Evolutionary conservation across 2,329 filamentous ascomycete genomes (phyloP).

Genomic region (Venturia pyrina): DNA sequence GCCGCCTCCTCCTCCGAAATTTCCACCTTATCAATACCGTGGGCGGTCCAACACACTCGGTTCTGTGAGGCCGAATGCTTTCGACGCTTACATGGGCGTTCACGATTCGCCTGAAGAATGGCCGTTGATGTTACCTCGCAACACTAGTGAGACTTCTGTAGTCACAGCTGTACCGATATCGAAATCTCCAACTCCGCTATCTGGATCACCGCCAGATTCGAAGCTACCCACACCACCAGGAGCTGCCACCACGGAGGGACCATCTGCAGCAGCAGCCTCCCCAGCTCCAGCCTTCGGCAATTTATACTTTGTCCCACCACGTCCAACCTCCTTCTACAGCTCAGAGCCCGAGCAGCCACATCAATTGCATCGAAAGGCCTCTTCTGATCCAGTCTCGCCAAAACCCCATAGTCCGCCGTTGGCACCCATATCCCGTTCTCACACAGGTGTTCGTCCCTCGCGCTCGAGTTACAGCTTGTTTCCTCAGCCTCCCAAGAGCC

Average conservation of each 20-base stretch:
- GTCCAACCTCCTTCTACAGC: background rate
- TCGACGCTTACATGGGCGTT: background rate
- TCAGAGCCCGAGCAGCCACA: background rate
- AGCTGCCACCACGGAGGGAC: background rate
- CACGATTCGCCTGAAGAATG: background rate
- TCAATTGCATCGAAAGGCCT: background rate
- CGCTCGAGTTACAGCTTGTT: constrained; percentile 2
- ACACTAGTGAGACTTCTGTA: background rate
- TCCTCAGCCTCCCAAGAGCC: background rate
- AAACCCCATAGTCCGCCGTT: background rate
- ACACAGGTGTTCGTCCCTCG: background rate
- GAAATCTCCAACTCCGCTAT: background rate
- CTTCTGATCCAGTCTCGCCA: background rate
- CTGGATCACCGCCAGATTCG: background rate
- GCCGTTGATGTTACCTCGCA: background rate
- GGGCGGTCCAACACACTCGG: background rate
- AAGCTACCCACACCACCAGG: background rate
- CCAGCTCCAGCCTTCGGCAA: background rate
- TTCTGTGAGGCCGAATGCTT: background rate
- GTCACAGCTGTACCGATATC: background rate
- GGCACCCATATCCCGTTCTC: background rate
- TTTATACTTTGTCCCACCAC: background rate
- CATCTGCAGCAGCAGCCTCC: background rate
- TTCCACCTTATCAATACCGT: background rate
- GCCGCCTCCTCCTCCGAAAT: background rate